Base-by-base conservation (phyloP, 1,284 basidiomycete genomes). In the Cutaneotrichosporon cutaneum region DNA sequence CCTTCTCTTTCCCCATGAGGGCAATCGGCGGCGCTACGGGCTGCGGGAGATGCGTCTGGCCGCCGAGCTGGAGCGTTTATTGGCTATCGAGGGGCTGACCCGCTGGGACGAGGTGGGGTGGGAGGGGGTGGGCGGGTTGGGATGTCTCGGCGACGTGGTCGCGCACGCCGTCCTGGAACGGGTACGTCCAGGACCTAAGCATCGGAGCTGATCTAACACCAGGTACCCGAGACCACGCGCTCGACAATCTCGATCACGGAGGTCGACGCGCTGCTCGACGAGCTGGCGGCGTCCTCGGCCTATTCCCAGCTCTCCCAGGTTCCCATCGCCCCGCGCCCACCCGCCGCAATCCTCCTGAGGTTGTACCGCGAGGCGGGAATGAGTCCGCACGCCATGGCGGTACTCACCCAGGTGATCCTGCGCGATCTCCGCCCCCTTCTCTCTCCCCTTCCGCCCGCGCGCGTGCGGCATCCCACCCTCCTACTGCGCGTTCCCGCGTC, bases 1-100 rank as follows among this genome's bases (percentile, higher is more conserved):
- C 1, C 75, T 92, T 3, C 79, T 94, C n/a, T 92, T 92, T 72
- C 91, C 92, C 0, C 86, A 92, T 59, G 86, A 90, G 61, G 90
- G 92, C 60, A 69, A 80, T 0, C 77, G 83, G 32, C 81, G 91
- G 32, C 86, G 86, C 70, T 94, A 90, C 68, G 85, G 85, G 21
- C 80, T 93, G 70, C 86, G 89, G 70, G 91, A 94, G 78, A 80
- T 81, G 6, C 81, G 76, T n/a, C 81, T 94, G n/a, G 84, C 84
- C 0, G 73, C 76, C 8, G 76, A 82, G 32, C 80, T 94, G 0
- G 81, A 82, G 2, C 76, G 83, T 16, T 82, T 84, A 14, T 80
- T 88, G 55, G 83, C 76, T 5, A 74, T 81, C 3, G 70, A 72
- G 11, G 68, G 71, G 2, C 79, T 90, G 45, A 74, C 70, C 10